Evolutionary conservation across 495 filamentous ascomycete species (phyloP).

Genomic region (Penicillium dipodomyicola): DNA sequence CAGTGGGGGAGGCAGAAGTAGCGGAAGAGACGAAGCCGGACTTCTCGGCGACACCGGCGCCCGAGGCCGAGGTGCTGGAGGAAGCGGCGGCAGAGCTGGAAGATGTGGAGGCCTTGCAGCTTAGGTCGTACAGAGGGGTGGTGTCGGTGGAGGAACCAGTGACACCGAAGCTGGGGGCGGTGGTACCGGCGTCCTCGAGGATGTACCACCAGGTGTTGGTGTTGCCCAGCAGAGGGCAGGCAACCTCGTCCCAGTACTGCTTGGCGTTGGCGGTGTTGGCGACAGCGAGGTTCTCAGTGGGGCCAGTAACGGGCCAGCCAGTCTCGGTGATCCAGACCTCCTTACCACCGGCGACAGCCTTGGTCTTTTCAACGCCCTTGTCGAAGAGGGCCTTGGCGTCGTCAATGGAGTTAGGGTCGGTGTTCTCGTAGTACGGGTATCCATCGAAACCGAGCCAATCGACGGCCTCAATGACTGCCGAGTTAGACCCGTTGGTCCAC

Average conservation of each 20-base stretch:
- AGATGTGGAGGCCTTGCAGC: slow-evolving; percentile 44
- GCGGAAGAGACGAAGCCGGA: slow-evolving; percentile 14
- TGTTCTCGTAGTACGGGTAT: slow-evolving; percentile 73
- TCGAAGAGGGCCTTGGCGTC: slow-evolving; percentile 62
- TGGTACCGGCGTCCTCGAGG: slow-evolving; percentile 62
- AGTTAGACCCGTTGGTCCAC: slow-evolving; percentile 73
- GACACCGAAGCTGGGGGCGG: slow-evolving; percentile 66
- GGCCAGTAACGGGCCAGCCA: slow-evolving; percentile 76
- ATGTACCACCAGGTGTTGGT: slow-evolving; percentile 75
- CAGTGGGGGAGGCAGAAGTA: slow-evolving; percentile 7
- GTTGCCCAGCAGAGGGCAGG: slow-evolving; percentile 65
- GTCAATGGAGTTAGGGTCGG: slow-evolving; percentile 61
- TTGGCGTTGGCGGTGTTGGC: slow-evolving; percentile 68
- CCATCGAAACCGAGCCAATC: slow-evolving; percentile 81
- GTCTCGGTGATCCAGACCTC: slow-evolving; percentile 88
- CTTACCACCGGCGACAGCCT: slow-evolving; percentile 59
- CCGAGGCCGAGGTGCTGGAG: slow-evolving; percentile 23
- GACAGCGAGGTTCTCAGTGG: slow-evolving; percentile 56
- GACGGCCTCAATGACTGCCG: slow-evolving; percentile 61
- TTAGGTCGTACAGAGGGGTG: slow-evolving; percentile 62
- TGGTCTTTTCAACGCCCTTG: slow-evolving; percentile 57
- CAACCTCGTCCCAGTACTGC: slow-evolving; percentile 76
- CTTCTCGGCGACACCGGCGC: slow-evolving; percentile 7
- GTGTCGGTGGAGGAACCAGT: slow-evolving; percentile 52
- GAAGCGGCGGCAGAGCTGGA: slow-evolving; percentile 22